Evolutionary conservation across 1,139 yeast species (phyloP), one percentile per base, ranked within the genome.

Genomic region (Blastobotrys petasosporus): DNA sequence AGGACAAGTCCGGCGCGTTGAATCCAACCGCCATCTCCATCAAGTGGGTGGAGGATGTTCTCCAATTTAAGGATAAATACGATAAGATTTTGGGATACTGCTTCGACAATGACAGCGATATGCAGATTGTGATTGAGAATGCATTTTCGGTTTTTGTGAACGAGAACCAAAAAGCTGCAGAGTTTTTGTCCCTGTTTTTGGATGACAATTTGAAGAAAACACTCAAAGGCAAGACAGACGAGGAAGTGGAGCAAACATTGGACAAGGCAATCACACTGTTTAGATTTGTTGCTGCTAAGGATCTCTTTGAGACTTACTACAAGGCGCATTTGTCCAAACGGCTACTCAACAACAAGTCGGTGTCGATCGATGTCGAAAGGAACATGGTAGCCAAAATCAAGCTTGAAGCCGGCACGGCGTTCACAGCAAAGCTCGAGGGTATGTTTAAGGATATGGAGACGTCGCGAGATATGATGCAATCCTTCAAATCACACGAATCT

Each of bases 281-380:
- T 58, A 70, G 82, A 47, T 81, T 78, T 55, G 73, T 92, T 36
- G 74, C 78, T 45, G 97, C 92, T 57, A 90, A 87, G 60, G 97
- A 92, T 64, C 71, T 86, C 33, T 92, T 92, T 65, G 95, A 87
- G 62, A 80, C 78, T 31, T 82, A 84, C 53, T 92, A 87, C 65
- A 90, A 90, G 55, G 85, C 83, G 46, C 96, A 87, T 66, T 74
- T 92, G 53, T 97, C 97, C 1, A 87, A 86, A 61, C 70, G 98
- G 49, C 61, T 81, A 32, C 71, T 92, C 46, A 80, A 85, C 48
- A 62, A 61, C 46, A 64, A 68, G 43, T 76, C 81, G 0, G 65
- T 73, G 3, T 66, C 77, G 9, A 69, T 70, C 39, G 94, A 85
- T 50, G 67, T 82, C 8, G 97, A 90, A 62, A 80, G 80, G 56